A percentile compares a stretch with the other conserved stretches of the same genome.
Conservation (phyloP, 345 rosid genomes). For the Populus tremula region DNA sequence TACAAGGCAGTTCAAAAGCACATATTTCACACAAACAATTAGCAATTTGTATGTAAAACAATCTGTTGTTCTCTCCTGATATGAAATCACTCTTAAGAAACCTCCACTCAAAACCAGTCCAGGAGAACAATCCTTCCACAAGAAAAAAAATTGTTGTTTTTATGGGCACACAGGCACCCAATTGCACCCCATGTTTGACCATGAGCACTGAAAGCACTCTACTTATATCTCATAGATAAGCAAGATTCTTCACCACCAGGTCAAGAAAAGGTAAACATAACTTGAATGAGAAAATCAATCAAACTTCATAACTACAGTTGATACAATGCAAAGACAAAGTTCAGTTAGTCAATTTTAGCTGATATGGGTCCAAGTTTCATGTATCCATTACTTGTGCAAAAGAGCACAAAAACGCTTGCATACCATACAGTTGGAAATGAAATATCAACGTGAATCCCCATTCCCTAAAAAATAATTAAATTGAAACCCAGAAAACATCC, state of each 20-base stretch:
- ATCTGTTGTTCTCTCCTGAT: neutral
- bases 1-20: no score
- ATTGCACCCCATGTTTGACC: neutral
- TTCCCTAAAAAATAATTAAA: neutral
- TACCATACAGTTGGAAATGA: neutral
- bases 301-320: neutral
- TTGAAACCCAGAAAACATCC: neutral
- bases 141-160: neutral
- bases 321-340: neutral
- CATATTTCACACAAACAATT: no score
- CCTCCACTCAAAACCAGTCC: neutral
- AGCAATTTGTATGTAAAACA: neutral
- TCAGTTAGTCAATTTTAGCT: neutral
- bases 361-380: neutral
- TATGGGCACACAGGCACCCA: neutral
- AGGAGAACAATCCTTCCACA: neutral
- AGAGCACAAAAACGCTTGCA: neutral
- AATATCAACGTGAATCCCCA: neutral
- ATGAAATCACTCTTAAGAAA: no score
- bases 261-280: neutral
- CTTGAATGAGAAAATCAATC: neutral
- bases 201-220: neutral
- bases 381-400: neutral
- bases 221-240: neutral
- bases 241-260: neutral